A percentile compares a stretch with the other conserved stretches of the same genome.
Conservation (phyloP, 164 flowering plant species). For the Buxus sempervirens region DNA sequence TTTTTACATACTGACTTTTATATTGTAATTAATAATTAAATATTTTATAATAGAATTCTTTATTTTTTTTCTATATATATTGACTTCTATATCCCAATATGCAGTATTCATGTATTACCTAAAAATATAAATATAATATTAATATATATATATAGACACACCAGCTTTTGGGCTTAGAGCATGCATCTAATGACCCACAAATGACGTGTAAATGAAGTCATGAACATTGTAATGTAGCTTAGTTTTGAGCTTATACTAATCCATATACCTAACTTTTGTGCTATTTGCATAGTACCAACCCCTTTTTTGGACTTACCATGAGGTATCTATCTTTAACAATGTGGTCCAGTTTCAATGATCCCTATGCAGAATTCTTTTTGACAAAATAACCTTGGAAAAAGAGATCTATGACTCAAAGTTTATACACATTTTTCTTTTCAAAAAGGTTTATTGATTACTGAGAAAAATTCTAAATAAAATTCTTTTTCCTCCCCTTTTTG, state of each 20-base stretch:
- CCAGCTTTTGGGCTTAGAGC: neutral
- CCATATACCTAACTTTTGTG: neutral
- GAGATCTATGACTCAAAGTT: neutral
- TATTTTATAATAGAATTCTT: no score
- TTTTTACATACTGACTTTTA: no score
- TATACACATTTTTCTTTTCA: no score
- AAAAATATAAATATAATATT: no score
- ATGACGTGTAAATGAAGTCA: neutral
- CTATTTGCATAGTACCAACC: neutral
- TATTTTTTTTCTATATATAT: no score
- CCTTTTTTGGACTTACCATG: neutral
- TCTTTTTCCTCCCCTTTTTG: no score
- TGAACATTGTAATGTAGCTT: neutral
- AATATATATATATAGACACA: no score
- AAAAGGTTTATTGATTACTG: neutral
- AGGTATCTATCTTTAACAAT: neutral
- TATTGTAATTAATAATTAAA: no score
- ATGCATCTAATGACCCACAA: neutral
- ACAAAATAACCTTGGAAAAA: neutral
- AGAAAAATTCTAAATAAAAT: no score
- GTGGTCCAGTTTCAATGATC: constrained; percentile 1
- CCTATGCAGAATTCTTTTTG: neutral
- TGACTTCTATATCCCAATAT: no score
- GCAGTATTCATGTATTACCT: no score
- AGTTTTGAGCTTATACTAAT: no score